A percentile compares a stretch with the other conserved stretches of the same genome.
phyloP scores from a whole-genome alignment of 352 stramenopile species.

The Phytophthora pinifolia region DNA sequence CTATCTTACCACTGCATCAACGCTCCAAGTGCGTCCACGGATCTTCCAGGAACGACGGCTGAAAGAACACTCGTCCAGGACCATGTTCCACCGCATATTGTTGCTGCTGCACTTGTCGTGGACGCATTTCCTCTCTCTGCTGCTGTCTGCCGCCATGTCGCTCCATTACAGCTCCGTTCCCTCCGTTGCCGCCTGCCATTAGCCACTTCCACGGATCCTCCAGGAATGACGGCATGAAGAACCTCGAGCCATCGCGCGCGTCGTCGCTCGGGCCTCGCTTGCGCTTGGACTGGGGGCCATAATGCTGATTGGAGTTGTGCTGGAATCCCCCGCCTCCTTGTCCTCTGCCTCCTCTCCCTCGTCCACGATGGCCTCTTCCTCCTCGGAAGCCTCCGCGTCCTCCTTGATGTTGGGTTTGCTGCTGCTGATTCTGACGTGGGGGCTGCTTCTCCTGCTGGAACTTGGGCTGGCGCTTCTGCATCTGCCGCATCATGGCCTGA shows the following conservation, averaged over 20 bases:
- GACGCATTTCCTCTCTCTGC: constrained; percentile 20
- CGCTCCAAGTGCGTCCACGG: constrained; percentile 40
- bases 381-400: constrained; percentile 21
- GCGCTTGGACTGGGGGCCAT: constrained; percentile 40
- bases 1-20: constrained; percentile 3
- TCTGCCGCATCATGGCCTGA: constrained; percentile 56
- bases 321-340: constrained; percentile 24
- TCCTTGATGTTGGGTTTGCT: constrained; percentile 15
- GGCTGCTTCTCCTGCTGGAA: constrained; percentile 28
- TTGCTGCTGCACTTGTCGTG: constrained; percentile 13
- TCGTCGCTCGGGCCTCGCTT: constrained; percentile 49
- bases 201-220: constrained; percentile 65
- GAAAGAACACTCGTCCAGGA: constrained; percentile 61
- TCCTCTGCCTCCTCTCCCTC: background rate
- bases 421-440: constrained; percentile 11
- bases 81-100: constrained; percentile 11
- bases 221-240: constrained; percentile 70
- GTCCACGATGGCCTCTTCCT: constrained; percentile 3
- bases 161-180: background rate
- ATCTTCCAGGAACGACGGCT: constrained; percentile 68
- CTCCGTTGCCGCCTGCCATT: background rate
- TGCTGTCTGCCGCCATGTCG: constrained; percentile 4
- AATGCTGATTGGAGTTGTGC: constrained; percentile 22
- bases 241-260: constrained; percentile 40
- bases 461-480: constrained; percentile 46